Evolutionary conservation across 805 yeast species (phyloP).

Genomic region (Candida jianshihensis): DNA sequence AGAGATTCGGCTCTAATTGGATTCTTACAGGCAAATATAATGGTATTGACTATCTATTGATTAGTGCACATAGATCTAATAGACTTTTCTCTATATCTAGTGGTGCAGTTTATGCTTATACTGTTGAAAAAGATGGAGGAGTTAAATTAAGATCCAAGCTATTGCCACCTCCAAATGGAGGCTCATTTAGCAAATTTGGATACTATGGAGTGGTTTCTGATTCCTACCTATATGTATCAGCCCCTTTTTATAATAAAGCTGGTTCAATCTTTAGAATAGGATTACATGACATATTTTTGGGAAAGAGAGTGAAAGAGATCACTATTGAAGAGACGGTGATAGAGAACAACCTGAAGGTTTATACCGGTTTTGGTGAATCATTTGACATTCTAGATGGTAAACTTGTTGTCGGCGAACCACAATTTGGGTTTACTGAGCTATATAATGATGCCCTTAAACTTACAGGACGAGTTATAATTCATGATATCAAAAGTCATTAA

Average conservation of each 20-base stretch:
- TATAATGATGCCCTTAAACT: slow-evolving; percentile 19
- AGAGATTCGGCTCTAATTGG: slow-evolving; percentile 14
- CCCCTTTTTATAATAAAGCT: slow-evolving; percentile 36
- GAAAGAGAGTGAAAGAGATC: slow-evolving; percentile 6
- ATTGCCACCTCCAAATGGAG: background rate
- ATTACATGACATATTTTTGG: slow-evolving; percentile 13
- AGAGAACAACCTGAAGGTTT: slow-evolving; percentile 24
- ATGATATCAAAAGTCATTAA: slow-evolving; percentile 1
- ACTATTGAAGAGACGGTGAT: slow-evolving; percentile 11
- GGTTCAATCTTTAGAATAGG: slow-evolving; percentile 37
- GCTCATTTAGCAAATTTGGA: slow-evolving; percentile 14
- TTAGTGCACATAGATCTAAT: slow-evolving; percentile 25
- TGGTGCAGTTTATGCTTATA: slow-evolving; percentile 36
- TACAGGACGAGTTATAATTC: slow-evolving; percentile 27
- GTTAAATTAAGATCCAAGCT: slow-evolving; percentile 6
- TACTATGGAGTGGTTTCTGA: slow-evolving; percentile 3
- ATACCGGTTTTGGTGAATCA: slow-evolving; percentile 38
- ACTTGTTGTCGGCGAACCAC: slow-evolving; percentile 34
- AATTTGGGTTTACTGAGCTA: slow-evolving; percentile 27
- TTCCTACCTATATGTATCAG: slow-evolving; percentile 28
- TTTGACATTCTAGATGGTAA: slow-evolving; percentile 23
- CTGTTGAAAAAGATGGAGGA: background rate
- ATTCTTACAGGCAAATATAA: slow-evolving; percentile 9
- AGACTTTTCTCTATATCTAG: slow-evolving; percentile 25
- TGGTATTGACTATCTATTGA: slow-evolving; percentile 23